phyloP scores from a whole-genome alignment of 2,329 filamentous ascomycete genomes.

The Colletotrichum sp. region DNA sequence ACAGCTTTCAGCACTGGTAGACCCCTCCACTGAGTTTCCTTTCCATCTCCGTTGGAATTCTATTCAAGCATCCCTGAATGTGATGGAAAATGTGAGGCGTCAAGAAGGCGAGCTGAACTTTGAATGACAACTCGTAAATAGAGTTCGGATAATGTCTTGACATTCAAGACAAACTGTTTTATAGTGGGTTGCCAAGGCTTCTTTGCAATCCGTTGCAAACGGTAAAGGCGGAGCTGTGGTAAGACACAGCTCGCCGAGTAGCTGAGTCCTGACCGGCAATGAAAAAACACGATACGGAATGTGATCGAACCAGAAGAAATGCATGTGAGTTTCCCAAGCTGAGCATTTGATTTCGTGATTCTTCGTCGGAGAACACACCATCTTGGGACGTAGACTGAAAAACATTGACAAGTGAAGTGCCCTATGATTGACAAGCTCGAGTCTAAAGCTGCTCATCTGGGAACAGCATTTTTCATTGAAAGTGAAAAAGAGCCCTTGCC shows the following conservation, averaged over 20 bases:
- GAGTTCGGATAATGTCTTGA: background rate
- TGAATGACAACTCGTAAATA: background rate
- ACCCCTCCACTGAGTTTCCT: background rate
- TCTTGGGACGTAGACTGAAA: background rate
- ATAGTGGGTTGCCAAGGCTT: background rate
- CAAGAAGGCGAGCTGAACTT: background rate
- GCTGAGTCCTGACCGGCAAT: background rate
- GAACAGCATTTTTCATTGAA: rapidly evolving
- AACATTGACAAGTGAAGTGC: background rate
- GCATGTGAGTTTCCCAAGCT: background rate
- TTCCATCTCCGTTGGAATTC: rapidly evolving
- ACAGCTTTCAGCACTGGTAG: background rate
- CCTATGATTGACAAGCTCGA: background rate
- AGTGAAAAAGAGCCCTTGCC: background rate
- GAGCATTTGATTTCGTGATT: background rate
- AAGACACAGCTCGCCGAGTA: background rate
- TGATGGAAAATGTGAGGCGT: background rate
- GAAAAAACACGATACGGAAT: background rate
- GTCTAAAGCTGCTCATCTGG: background rate
- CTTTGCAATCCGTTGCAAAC: background rate
- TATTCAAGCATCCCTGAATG: background rate
- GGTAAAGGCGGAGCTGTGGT: background rate
- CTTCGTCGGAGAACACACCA: background rate
- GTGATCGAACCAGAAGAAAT: background rate
- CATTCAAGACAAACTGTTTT: background rate